Evolutionary conservation across 495 filamentous ascomycete species (phyloP), one percentile per base, ranked within the genome.

Genomic region (Xylaria intraflava): DNA sequence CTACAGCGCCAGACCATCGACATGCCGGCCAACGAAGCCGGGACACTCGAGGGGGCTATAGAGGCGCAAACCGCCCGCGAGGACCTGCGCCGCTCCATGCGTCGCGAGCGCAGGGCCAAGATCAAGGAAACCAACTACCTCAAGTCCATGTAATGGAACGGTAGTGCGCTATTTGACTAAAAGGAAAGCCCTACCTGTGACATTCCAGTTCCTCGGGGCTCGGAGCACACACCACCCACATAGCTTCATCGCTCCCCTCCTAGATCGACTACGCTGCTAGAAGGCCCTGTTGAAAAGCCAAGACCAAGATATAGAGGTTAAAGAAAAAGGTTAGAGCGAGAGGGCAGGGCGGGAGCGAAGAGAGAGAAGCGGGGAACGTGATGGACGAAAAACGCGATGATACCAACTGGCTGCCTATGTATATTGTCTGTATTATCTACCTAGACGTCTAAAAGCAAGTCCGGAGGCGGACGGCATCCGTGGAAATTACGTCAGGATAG

Each of bases 51-150:
- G 41, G 81, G 80, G 27, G 78, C 80, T n/a, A 22, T 82, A 49
- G 68, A 71, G 51, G 87, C 85, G 22, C 75, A 64, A 43, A 66
- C 76, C 20, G 80, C 79, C 62, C 74, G 83, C 51, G 76, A 82
- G 51, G 80, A 84, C 51, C 71, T 96, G 54, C 85, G 76, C 62
- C 81, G 78, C 67, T 78, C 82, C 8, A 78, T 89, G 75, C 77
- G 90, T 63, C 78, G 75, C 57, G 84, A 89, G 58, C 79, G 89
- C 64, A 82, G 87, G 62, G 83, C 78, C 56, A 78, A 74, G 60
- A 96, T 98, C 61, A 93, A 92, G 77, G 93, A 97, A 74, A 77
- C 62, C 51, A 98, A 98, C 74, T 98, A 93, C 80, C 79, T 98
- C 74, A 86, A 84, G 75, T 78, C 83, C 16, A 86, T 94, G 80